These are phyloP conservation scores for Kwoniella pini DNA, from an alignment of 768 basidiomycete species.

Conservation along the genomic window DNA sequence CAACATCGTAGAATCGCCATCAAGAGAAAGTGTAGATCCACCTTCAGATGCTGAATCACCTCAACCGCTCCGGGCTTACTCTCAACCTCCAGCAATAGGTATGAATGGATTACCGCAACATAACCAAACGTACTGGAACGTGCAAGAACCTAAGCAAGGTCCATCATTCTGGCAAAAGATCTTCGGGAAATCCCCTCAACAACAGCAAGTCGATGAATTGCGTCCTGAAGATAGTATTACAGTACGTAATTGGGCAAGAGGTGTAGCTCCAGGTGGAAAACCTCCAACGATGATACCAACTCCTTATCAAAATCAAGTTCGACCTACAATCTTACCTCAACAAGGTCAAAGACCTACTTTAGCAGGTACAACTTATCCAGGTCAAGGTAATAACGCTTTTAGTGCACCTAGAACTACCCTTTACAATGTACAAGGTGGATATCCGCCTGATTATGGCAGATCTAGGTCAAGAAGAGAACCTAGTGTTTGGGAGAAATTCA, in stretches of 20 bases:
- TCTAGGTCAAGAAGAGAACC: neutral
- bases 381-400: neutral
- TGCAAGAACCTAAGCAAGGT: neutral
- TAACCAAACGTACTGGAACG: neutral
- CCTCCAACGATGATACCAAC: conserved; percentile 10
- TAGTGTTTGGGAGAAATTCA: conserved; percentile 11
- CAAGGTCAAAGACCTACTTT: neutral
- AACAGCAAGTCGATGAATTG: neutral
- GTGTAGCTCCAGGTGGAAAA: conserved; percentile 5
- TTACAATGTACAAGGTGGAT: conserved; percentile 1
- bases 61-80: neutral
- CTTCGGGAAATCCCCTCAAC: conserved; percentile 4
- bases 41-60: conserved; percentile 1
- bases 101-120: neutral
- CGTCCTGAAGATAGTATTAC: conserved; percentile 10
- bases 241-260: conserved; percentile 12
- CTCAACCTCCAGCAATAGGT: neutral
- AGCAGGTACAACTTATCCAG: conserved; percentile 3
- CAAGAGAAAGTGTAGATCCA: conserved; percentile 14
- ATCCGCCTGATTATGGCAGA: neutral
- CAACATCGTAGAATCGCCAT: conserved; percentile 10
- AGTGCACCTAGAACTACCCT: conserved; percentile 6
- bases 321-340: conserved; percentile 1
- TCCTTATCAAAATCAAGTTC: neutral
- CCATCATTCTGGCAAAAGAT: conserved; percentile 13